Base-by-base conservation (phyloP, 2,329 filamentous ascomycete species). In the Nemania diffusa region DNA sequence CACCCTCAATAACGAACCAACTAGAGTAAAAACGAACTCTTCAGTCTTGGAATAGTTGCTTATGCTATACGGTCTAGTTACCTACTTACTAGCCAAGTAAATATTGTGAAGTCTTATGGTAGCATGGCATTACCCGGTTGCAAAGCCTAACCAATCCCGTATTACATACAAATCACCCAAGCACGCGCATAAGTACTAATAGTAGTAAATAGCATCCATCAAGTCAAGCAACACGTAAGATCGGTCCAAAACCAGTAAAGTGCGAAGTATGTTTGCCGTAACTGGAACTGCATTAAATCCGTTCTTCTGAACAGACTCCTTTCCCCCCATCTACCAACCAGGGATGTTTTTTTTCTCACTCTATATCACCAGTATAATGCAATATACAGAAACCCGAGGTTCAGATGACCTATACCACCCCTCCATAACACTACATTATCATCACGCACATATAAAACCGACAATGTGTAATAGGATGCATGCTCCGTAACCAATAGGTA, bases 301-400 rank as follows among this genome's bases (percentile, higher is more conserved):
- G 37, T 17, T 40, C 37, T 17, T 17, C 37, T 15, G 5, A 40
- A 13, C 37, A 40, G 37, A 17, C 37, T 2, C 15, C 13, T 2
- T 15, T 15, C 51, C 37, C 27, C 40, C 2, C 22, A 22, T 34
- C 29, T 7, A n/a, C 3, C 1, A 26, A 32, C 20, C 6, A 15
- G 34, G 15, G 46, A 37, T 3, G 37, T 13, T 40, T 37, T n/a
- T 27, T 46, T n/a, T n/a, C n/a, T 20, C 26, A 24, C 48, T 58
- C 56, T 58, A 48, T 64, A 46, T 27, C 50, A 13, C 5, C 5
- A 13, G 11, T 40, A 34, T 44, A 34, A 29, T 64, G 48, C 62
- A 59, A 20, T 58, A 34, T 59, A 59, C 48, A 53, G n/a, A 13
- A 37, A 46, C 20, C 37, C 42, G 1, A 5, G 37, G 17, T 17